Evolutionary conservation across 306 rosid genomes (phyloP).

Genomic region (Datisca glomerata): DNA sequence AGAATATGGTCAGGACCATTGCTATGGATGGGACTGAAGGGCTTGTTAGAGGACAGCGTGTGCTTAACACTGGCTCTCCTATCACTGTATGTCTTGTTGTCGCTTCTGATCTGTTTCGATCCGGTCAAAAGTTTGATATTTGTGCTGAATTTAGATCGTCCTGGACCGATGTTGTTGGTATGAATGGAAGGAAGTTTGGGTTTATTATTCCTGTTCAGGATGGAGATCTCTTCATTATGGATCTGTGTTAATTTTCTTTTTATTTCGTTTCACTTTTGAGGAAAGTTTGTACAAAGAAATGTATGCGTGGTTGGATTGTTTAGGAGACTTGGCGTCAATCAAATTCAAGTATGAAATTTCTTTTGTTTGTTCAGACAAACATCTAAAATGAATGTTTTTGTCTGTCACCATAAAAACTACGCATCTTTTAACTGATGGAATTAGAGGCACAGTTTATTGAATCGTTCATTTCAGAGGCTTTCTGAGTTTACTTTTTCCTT

Average conservation of each 20-base stretch:
- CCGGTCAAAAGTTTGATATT: too few species aligned
- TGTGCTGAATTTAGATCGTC: too few species aligned
- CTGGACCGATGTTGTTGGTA: not conserved
- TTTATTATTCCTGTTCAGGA: not conserved
- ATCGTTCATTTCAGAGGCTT: too few species aligned
- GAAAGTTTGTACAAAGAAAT: not conserved
- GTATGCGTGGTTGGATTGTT: not conserved
- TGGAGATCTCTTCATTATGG: not conserved
- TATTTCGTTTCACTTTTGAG: not conserved
- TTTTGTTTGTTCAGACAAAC: too few species aligned
- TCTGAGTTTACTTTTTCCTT: too few species aligned
- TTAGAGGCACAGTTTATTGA: too few species aligned
- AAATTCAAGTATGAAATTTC: not conserved
- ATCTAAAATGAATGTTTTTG: not conserved
- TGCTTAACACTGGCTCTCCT: slow-evolving; percentile 88
- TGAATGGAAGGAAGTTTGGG: not conserved
- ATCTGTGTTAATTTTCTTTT: too few species aligned
- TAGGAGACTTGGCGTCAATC: not conserved
- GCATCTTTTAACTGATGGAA: too few species aligned
- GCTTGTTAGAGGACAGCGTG: slow-evolving; percentile 70
- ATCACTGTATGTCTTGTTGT: slow-evolving; percentile 40
- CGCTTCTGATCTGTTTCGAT: too few species aligned
- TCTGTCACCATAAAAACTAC: too few species aligned
- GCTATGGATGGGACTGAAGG: slow-evolving; percentile 97
- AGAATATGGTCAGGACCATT: slow-evolving; percentile 62